A percentile compares a stretch with the other conserved stretches of the same genome.
Conservation (phyloP, 495 filamentous ascomycete genomes). For the Neurospora sp. region DNA sequence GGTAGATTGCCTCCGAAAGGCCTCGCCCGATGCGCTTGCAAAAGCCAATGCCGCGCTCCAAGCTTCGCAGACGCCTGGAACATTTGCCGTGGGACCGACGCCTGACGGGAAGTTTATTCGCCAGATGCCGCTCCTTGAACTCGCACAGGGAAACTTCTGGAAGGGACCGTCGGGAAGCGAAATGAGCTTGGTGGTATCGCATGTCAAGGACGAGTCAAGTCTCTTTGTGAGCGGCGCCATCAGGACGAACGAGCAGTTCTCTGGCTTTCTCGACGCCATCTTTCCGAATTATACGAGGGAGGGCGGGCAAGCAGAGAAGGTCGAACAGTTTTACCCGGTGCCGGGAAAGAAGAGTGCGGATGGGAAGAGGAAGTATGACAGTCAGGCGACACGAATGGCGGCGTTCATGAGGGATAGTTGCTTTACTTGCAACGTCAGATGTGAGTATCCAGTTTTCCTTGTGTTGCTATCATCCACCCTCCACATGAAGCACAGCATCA, state of each 20-base stretch:
- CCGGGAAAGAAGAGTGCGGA: slow-evolving; percentile 4
- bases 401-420: slow-evolving; percentile 25
- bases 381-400: slow-evolving; percentile 22
- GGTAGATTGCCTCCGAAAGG: slow-evolving; percentile 27
- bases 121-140: slow-evolving; percentile 34
- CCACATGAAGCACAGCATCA: neutral
- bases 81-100: slow-evolving; percentile 34
- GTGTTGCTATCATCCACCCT: neutral
- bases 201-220: slow-evolving; percentile 30
- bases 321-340: slow-evolving; percentile 26
- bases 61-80: slow-evolving; percentile 22
- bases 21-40: slow-evolving; percentile 24
- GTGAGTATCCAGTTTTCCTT: slow-evolving; percentile 5
- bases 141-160: slow-evolving; percentile 33
- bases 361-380: slow-evolving; percentile 12
- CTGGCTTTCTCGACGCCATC: slow-evolving; percentile 33
- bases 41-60: slow-evolving; percentile 31
- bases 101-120: slow-evolving; percentile 36
- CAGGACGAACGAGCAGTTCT: slow-evolving; percentile 42
- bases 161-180: slow-evolving; percentile 20
- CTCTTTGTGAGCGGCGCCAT: slow-evolving; percentile 34
- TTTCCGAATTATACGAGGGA: slow-evolving; percentile 27
- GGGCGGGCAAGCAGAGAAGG: slow-evolving; percentile 19
- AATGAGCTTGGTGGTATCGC: slow-evolving; percentile 24
- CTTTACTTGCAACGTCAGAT: slow-evolving; percentile 32